A percentile compares a stretch with the other conserved stretches of the same genome.
Evolutionary conservation across 768 basidiomycete species (phyloP).

Genomic region (Boletus reticuloceps): DNA sequence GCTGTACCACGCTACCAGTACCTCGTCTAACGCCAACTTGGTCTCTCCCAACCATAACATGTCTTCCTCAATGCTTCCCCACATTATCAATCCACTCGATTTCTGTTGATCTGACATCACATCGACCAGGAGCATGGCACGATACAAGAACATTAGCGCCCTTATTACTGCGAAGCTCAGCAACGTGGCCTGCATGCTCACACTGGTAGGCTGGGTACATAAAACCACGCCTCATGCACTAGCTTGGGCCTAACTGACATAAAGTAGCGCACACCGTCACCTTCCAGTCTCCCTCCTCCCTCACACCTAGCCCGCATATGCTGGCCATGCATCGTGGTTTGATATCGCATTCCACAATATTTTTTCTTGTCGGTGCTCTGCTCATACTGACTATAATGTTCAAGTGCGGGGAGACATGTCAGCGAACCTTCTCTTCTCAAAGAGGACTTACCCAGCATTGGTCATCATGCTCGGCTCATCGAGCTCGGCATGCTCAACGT

Average conservation of each 20-base stretch:
- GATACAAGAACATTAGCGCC: too few species aligned
- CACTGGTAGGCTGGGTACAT: not conserved
- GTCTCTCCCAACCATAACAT: too few species aligned
- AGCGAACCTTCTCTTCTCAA: not conserved
- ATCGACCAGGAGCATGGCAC: too few species aligned
- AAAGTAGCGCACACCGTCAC: not conserved
- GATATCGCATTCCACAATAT: not conserved
- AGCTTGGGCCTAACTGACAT: not conserved
- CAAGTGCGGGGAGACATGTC: not conserved
- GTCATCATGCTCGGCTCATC: not conserved
- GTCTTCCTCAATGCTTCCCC: too few species aligned
- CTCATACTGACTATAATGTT: not conserved
- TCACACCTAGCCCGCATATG: not conserved
- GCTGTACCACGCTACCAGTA: too few species aligned
- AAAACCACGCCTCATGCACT: not conserved
- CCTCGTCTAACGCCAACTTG: too few species aligned
- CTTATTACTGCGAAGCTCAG: too few species aligned
- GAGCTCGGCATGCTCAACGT: not conserved
- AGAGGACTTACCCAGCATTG: not conserved
- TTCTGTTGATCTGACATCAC: too few species aligned
- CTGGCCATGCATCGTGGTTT: not conserved
- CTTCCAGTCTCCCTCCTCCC: not conserved
- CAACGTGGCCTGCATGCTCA: too few species aligned
- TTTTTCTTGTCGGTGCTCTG: not conserved
- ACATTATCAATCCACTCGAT: too few species aligned